Evolutionary conservation across 2,329 filamentous ascomycete genomes (phyloP), one percentile per base, ranked within the genome.

Genomic region (Thelonectria blattea): DNA sequence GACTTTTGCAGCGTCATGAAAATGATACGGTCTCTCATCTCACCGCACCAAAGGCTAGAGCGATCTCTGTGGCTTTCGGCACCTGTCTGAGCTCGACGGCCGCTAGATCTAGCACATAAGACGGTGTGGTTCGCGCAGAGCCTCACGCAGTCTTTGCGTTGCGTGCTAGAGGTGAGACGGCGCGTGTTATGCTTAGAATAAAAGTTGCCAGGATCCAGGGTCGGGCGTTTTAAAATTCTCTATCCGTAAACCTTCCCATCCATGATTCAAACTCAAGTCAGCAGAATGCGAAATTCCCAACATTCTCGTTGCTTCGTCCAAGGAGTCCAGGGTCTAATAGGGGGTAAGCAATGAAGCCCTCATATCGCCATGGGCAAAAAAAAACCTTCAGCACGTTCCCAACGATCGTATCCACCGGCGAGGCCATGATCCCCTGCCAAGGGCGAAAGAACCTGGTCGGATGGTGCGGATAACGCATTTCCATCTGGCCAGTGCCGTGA

Each of bases 351-450:
- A 49, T 49, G 27, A 27, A 22, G 27, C 24, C n/a, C 47, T 34
- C 47, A 47, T 47, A 8, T 30, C 15, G 22, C 27, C 30, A 34
- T 37, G 24, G 11, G 30, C 46, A 3, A 24, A 3, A 6, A 11
- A 30, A 18, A 49, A 18, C 3, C 15, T 15, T 14, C 30, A 34
- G 47, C 47, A 49, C 47, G 47, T 49, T 49, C 30, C 27, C 27
- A 18, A 37, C 27, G 30, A 49, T 49, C 45, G 47, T 49, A 49
- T 37, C 47, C 47, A 49, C 47, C 30, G n/a, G 34, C 18, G n/a
- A 22, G 27, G 30, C 47, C 47, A 20, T 49, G 5, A 49, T 34
- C 30, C 30, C 47, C 47, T 34, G 47, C 27, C 11, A 49, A 10
- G 30, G 46, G 46, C 14, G n/a, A 10, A 20, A n/a, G 10, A 9